These are phyloP conservation scores for Penicillium verrucosum DNA, from an alignment of 2,329 filamentous ascomycete genomes.

Conservation along the genomic window DNA sequence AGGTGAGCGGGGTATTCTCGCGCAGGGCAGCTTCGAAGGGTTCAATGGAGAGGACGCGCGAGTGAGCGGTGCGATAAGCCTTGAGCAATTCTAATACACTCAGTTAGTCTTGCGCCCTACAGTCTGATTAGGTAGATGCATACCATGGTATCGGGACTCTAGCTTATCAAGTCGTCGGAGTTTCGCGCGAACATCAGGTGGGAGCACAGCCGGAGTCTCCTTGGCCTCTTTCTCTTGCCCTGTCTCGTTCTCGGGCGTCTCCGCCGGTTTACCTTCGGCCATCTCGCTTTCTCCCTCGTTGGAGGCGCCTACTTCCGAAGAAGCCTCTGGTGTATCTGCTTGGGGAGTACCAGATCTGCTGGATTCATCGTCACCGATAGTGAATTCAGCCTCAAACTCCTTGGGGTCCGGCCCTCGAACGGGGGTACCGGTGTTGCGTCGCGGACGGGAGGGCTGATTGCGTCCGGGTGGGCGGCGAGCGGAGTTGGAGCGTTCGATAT, in stretches of 20 bases:
- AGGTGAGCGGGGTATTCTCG: slow-evolving; percentile 87
- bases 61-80: slow-evolving; percentile 88
- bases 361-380: slow-evolving; percentile 72
- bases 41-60: slow-evolving; percentile 80
- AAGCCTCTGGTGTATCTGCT: slow-evolving; percentile 42
- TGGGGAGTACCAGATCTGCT: slow-evolving; percentile 61
- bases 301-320: slow-evolving; percentile 19
- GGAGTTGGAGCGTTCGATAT: slow-evolving; percentile 45
- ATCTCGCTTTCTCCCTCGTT: slow-evolving; percentile 23
- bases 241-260: slow-evolving; percentile 20
- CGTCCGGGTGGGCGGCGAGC: slow-evolving; percentile 36
- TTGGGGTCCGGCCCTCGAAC: slow-evolving; percentile 73
- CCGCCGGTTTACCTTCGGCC: slow-evolving; percentile 19
- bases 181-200: slow-evolving; percentile 70
- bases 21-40: slow-evolving; percentile 87
- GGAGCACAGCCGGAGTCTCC: slow-evolving; percentile 53
- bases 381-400: slow-evolving; percentile 82
- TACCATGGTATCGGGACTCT: slow-evolving; percentile 82
- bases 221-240: slow-evolving; percentile 18
- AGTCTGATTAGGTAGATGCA: slow-evolving; percentile 6
- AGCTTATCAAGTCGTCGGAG: slow-evolving; percentile 86
- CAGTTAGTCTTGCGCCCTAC: not conserved
- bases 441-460: slow-evolving; percentile 30
- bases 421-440: slow-evolving; percentile 38
- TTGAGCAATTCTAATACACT: slow-evolving; percentile 70